These are phyloP conservation scores for Moesziomyces antarcticus DNA, from an alignment of 1,284 basidiomycete genomes.

Conservation along the genomic window DNA sequence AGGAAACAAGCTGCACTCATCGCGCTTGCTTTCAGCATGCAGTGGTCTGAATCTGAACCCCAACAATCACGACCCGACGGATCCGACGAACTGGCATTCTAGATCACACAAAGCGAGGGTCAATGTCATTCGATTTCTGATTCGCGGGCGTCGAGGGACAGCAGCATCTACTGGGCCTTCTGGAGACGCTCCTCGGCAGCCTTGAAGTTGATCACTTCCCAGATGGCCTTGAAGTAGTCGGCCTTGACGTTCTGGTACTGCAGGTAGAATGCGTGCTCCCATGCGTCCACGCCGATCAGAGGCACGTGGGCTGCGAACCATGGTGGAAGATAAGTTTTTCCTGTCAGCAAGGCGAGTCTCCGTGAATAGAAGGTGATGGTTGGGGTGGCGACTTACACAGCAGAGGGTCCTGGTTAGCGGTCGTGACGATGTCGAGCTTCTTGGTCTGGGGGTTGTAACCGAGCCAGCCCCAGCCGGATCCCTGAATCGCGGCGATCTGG, in stretches of 20 bases:
- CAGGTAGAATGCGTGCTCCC: conserved; percentile 67
- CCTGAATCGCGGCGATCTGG: conserved; percentile 63
- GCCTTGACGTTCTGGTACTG: conserved; percentile 68
- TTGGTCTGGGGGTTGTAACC: conserved; percentile 56
- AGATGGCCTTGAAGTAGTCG: conserved; percentile 67
- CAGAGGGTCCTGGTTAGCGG: conserved; percentile 66
- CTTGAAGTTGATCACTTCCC: conserved; percentile 68
- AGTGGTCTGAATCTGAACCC: conserved; percentile 18
- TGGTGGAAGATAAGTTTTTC: no score
- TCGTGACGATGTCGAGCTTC: conserved; percentile 63
- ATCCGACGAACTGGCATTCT: conserved; percentile 17
- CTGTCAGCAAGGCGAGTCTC: background rate
- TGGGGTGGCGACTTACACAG: conserved; percentile 32
- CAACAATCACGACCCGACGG: background rate
- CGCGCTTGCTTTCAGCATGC: conserved; percentile 47
- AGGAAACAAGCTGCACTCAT: conserved; percentile 42
- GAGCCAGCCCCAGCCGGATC: conserved; percentile 67
- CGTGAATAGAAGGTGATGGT: background rate
- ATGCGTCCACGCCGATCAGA: conserved; percentile 66
- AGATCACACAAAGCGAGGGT: no score
- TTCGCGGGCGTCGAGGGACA: background rate
- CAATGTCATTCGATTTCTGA: background rate
- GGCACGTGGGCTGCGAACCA: no score
- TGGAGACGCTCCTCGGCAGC: conserved; percentile 65
- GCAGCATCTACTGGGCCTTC: conserved; percentile 49